A percentile compares a stretch with the other conserved stretches of the same genome.
These are phyloP conservation scores for Rhodotorula mucilaginosa DNA, from an alignment of 1,284 basidiomycete genomes.

Conservation along the genomic window DNA sequence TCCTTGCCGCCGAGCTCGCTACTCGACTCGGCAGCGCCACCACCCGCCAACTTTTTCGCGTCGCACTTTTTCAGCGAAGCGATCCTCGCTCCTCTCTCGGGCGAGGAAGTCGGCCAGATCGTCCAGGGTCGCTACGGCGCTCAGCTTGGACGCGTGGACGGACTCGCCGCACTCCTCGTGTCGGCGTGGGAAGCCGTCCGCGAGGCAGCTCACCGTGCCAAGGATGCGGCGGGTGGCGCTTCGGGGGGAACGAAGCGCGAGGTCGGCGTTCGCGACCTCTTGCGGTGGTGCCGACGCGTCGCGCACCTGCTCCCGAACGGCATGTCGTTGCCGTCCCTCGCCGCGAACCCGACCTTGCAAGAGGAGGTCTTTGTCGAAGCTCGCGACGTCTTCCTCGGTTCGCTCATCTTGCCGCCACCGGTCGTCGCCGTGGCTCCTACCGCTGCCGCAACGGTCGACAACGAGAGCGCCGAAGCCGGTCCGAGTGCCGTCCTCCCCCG, in stretches of 20 bases:
- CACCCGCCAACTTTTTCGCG: slow-evolving; percentile 66
- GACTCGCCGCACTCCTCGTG: slow-evolving; percentile 58
- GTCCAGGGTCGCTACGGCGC: slow-evolving; percentile 63
- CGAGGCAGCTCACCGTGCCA: slow-evolving; percentile 29
- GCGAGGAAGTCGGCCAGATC: slow-evolving; percentile 67
- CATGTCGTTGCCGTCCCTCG: slow-evolving; percentile 33
- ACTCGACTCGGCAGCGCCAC: neutral
- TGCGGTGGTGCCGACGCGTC: slow-evolving; percentile 73
- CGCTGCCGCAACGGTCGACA: neutral
- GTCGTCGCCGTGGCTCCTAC: slow-evolving; percentile 25
- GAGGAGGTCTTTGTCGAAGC: slow-evolving; percentile 91
- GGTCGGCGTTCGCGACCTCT: slow-evolving; percentile 78
- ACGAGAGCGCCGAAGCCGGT: neutral
- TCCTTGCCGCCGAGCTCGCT: slow-evolving; percentile 34
- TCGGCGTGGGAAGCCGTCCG: slow-evolving; percentile 62
- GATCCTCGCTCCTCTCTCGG: slow-evolving; percentile 60
- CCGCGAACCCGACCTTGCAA: slow-evolving; percentile 67
- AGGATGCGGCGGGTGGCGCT: slow-evolving; percentile 40
- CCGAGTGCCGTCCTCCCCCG: neutral
- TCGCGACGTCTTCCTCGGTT: slow-evolving; percentile 87
- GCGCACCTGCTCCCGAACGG: slow-evolving; percentile 59
- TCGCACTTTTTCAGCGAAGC: slow-evolving; percentile 77
- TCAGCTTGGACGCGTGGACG: slow-evolving; percentile 53
- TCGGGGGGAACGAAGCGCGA: slow-evolving; percentile 50
- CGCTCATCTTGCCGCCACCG: slow-evolving; percentile 50